Evolutionary conservation across 352 stramenopile genomes (phyloP).

Genomic region (Pythium sukuiense): DNA sequence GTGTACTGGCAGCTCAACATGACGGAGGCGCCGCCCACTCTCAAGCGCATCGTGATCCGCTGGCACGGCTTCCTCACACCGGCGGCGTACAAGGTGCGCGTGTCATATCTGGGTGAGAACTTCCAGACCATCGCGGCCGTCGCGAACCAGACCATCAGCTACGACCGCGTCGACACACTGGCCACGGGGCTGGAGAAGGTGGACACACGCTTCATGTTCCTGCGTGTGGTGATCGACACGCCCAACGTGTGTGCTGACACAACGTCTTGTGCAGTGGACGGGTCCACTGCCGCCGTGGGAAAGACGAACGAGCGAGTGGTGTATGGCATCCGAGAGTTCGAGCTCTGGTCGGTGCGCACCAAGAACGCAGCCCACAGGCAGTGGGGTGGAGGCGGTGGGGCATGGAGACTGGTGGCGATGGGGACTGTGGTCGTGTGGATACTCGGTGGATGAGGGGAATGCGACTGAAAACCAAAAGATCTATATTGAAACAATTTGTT

Average conservation of each 20-base stretch:
- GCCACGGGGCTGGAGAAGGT: slow-evolving; percentile 43
- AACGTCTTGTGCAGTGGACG: slow-evolving; percentile 45
- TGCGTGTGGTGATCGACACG: slow-evolving; percentile 51
- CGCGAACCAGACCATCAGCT: slow-evolving; percentile 38
- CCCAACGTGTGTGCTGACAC: slow-evolving; percentile 51
- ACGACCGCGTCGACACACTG: slow-evolving; percentile 73
- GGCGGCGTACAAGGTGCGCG: slow-evolving; percentile 50
- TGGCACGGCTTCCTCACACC: slow-evolving; percentile 78
- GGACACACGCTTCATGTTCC: slow-evolving; percentile 48
- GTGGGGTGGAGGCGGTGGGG: neutral
- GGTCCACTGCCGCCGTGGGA: slow-evolving; percentile 6
- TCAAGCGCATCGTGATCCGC: slow-evolving; percentile 65
- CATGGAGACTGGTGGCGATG: neutral
- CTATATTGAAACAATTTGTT: slow-evolving; percentile 17
- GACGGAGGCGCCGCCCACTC: slow-evolving; percentile 37
- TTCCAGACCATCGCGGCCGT: slow-evolving; percentile 64
- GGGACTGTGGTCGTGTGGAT: neutral
- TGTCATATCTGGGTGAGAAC: slow-evolving; percentile 58
- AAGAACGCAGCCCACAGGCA: slow-evolving; percentile 40
- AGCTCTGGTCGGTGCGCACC: slow-evolving; percentile 60
- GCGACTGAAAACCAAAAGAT: slow-evolving; percentile 6
- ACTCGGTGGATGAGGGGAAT: neutral
- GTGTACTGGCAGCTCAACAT: slow-evolving; percentile 83
- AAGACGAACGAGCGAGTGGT: slow-evolving; percentile 59
- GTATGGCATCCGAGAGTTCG: slow-evolving; percentile 79